phyloP scores from a whole-genome alignment of 2,329 filamentous ascomycete species.

The Sporothrix variecibatus region DNA sequence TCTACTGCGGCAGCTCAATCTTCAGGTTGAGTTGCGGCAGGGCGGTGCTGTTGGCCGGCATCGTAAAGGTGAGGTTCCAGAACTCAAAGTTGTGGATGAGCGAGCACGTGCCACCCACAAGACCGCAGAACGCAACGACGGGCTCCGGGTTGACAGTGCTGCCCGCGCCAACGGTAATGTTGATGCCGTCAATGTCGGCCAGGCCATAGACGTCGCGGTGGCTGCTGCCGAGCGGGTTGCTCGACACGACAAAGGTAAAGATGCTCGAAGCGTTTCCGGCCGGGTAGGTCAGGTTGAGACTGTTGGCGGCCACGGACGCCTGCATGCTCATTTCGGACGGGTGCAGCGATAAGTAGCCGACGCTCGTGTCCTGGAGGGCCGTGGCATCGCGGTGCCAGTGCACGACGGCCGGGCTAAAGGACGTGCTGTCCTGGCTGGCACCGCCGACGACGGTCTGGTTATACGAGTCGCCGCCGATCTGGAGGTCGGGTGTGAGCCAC shows the following conservation, averaged over 20 bases:
- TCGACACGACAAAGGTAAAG: slow-evolving; percentile 54
- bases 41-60: slow-evolving; percentile 37
- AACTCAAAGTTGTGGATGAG: slow-evolving; percentile 46
- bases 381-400: slow-evolving; percentile 52
- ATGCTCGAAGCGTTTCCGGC: slow-evolving; percentile 49
- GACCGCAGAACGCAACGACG: slow-evolving; percentile 47
- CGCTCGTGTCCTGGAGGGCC: slow-evolving; percentile 35
- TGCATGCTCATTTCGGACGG: slow-evolving; percentile 45
- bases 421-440: slow-evolving; percentile 50
- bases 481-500: slow-evolving; percentile 58
- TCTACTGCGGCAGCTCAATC: slow-evolving; percentile 9
- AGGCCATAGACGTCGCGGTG: slow-evolving; percentile 49
- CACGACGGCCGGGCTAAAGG: slow-evolving; percentile 61
- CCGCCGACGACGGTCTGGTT: slow-evolving; percentile 59
- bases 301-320: slow-evolving; percentile 44
- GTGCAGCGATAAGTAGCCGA: slow-evolving; percentile 39
- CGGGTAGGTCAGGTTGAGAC: slow-evolving; percentile 56
- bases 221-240: slow-evolving; percentile 41
- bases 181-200: slow-evolving; percentile 51
- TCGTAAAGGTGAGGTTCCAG: slow-evolving; percentile 49
- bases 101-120: slow-evolving; percentile 38
- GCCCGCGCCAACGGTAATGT: slow-evolving; percentile 44
- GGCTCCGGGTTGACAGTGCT: slow-evolving; percentile 46
- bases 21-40: slow-evolving; percentile 25
- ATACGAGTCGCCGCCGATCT: slow-evolving; percentile 62